Conservation (phyloP, 2,329 filamentous ascomycete species). For the Colletotrichum godetiae region DNA sequence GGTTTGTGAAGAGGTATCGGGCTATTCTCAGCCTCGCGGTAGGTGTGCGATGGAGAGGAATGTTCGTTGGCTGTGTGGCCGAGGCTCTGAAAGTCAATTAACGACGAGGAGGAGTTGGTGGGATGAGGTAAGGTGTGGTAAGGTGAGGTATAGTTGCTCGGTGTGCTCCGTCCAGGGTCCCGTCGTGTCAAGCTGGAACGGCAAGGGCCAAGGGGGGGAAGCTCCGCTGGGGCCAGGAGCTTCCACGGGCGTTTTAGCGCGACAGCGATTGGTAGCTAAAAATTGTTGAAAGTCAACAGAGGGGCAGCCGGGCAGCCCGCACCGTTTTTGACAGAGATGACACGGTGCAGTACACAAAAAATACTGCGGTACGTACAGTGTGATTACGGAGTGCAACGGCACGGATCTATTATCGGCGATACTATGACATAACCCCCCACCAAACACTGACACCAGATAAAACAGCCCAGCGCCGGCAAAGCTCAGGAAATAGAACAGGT, state of each 20-base stretch:
- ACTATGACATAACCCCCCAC: conserved; percentile 35
- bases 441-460: conserved; percentile 31
- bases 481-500: conserved; percentile 6
- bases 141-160: background rate
- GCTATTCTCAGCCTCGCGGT: conserved; percentile 11
- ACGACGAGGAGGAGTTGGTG: background rate
- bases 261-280: conserved; percentile 35
- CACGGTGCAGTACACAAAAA: background rate
- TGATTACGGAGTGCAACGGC: background rate
- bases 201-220: conserved; percentile 15
- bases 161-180: background rate
- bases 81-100: conserved; percentile 31
- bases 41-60: background rate
- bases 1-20: background rate
- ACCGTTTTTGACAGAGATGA: background rate
- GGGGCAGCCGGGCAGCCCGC: conserved; percentile 31
- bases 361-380: background rate
- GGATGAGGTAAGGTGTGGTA: background rate
- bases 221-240: conserved; percentile 27
- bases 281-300: conserved; percentile 39
- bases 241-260: conserved; percentile 31
- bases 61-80: conserved; percentile 9
- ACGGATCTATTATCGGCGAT: conserved; percentile 31
- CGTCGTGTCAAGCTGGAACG: background rate
- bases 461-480: conserved; percentile 19